Evolutionary conservation across 2,329 filamentous ascomycete genomes (phyloP).

Genomic region (Alternaria sp.): DNA sequence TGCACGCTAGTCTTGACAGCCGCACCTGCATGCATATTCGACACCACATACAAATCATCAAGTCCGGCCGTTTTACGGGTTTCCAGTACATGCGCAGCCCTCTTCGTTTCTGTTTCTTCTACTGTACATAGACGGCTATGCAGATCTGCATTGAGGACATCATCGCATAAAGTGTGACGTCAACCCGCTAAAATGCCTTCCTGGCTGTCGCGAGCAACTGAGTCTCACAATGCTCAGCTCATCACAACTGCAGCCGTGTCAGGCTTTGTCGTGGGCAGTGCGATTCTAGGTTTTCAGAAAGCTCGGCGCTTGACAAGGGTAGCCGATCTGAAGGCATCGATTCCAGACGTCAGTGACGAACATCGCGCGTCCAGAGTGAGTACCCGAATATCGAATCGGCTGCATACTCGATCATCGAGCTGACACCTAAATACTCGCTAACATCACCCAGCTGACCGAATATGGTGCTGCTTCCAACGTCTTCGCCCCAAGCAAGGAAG

Average conservation of each 20-base stretch:
- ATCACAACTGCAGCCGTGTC: conserved; percentile 71
- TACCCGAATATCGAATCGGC: conserved; percentile 2
- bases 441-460: conserved; percentile 62
- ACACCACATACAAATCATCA: conserved; percentile 12
- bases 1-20: conserved; percentile 19
- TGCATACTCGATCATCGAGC: conserved; percentile 9
- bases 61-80: not conserved
- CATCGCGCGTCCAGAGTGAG: conserved; percentile 60
- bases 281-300: conserved; percentile 65
- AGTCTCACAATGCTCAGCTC: conserved; percentile 65
- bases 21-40: conserved; percentile 5
- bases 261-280: conserved; percentile 56
- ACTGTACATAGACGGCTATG: conserved; percentile 10
- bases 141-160: not conserved
- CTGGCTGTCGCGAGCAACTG: conserved; percentile 53
- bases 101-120: not conserved
- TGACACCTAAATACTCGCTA: conserved; percentile 44
- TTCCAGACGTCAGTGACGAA: conserved; percentile 61
- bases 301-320: conserved; percentile 62
- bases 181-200: conserved; percentile 49
- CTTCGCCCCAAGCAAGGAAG: conserved; percentile 56
- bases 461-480: conserved; percentile 62
- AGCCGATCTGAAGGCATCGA: conserved; percentile 66
- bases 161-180: conserved; percentile 1
- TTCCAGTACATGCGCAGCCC: not conserved